A percentile compares a stretch with the other conserved stretches of the same genome.
Conservation (phyloP, 1,284 basidiomycete species). For the Cryptococcus wingfieldii region DNA sequence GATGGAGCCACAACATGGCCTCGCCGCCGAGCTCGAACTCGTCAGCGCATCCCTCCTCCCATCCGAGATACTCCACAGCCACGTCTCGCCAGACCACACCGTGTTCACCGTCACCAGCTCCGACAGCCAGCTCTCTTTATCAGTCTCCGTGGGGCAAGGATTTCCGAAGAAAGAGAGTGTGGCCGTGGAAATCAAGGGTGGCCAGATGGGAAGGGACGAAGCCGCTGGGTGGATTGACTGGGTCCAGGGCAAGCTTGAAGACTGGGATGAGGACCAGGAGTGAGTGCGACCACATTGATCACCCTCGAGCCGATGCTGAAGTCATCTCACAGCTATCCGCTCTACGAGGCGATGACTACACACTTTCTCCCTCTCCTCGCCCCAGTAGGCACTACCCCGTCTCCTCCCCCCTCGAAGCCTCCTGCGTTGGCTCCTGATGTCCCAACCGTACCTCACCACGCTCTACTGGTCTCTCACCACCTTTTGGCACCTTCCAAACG, state of each 20-base stretch:
- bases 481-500: slow-evolving; percentile 66
- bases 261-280: slow-evolving; percentile 51
- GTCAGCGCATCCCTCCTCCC: slow-evolving; percentile 59
- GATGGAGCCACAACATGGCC: slow-evolving; percentile 5
- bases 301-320: slow-evolving; percentile 39
- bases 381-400: slow-evolving; percentile 5
- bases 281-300: slow-evolving; percentile 41
- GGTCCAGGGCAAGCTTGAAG: slow-evolving; percentile 51
- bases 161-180: slow-evolving; percentile 22
- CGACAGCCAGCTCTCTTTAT: slow-evolving; percentile 44
- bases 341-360: slow-evolving; percentile 58
- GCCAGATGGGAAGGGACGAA: slow-evolving; percentile 52
- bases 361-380: slow-evolving; percentile 59
- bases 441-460: slow-evolving; percentile 52
- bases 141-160: slow-evolving; percentile 51
- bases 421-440: background rate
- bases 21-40: slow-evolving; percentile 39
- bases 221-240: slow-evolving; percentile 53
- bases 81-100: slow-evolving; percentile 17
- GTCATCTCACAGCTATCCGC: slow-evolving; percentile 54
- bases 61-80: slow-evolving; percentile 53
- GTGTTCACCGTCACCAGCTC: slow-evolving; percentile 46
- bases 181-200: slow-evolving; percentile 45
- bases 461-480: slow-evolving; percentile 68
- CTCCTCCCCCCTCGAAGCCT: background rate